Percentiles rank a stretch among this genome's conserved stretches.
These are phyloP conservation scores for Cairneyella variabilis DNA, from an alignment of 495 filamentous ascomycete genomes.

Conservation along the genomic window DNA sequence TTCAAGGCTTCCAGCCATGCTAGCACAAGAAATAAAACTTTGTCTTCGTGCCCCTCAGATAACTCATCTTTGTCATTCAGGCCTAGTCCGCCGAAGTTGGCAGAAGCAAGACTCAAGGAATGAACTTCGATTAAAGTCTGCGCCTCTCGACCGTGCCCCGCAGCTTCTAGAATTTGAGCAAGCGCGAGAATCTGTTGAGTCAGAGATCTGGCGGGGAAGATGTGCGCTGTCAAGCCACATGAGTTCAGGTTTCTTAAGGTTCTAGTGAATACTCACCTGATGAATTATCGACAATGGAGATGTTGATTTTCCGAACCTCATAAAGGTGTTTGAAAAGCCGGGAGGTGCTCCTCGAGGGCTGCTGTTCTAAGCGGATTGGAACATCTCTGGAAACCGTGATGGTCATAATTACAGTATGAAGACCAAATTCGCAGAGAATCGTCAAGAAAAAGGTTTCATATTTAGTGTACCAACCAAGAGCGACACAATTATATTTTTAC, in stretches of 20 bases:
- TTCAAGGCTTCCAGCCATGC: conserved; percentile 39
- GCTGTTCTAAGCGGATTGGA: neutral
- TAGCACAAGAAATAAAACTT: conserved; percentile 22
- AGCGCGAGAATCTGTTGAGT: neutral
- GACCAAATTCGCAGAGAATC: too few relatives aligned
- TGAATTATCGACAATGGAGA: neutral
- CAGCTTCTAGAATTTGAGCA: neutral
- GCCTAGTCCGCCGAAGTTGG: conserved; percentile 8
- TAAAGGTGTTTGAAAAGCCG: neutral
- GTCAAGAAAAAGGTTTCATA: too few relatives aligned
- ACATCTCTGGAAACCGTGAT: too few relatives aligned
- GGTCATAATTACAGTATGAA: too few relatives aligned
- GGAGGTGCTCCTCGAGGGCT: neutral
- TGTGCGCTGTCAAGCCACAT: neutral
- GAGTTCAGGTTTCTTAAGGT: neutral
- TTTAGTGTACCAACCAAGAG: too few relatives aligned
- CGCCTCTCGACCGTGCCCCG: neutral
- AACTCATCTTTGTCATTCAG: neutral
- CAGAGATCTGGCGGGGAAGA: neutral
- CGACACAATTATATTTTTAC: too few relatives aligned
- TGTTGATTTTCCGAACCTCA: conserved; percentile 2
- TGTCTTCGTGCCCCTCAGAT: neutral
- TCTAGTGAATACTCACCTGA: neutral
- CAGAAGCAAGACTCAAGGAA: neutral
- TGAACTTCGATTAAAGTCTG: conserved; percentile 2